Evolutionary conservation across 441 rosid genomes (phyloP).

Genomic region (Metrosideros polymorpha): DNA sequence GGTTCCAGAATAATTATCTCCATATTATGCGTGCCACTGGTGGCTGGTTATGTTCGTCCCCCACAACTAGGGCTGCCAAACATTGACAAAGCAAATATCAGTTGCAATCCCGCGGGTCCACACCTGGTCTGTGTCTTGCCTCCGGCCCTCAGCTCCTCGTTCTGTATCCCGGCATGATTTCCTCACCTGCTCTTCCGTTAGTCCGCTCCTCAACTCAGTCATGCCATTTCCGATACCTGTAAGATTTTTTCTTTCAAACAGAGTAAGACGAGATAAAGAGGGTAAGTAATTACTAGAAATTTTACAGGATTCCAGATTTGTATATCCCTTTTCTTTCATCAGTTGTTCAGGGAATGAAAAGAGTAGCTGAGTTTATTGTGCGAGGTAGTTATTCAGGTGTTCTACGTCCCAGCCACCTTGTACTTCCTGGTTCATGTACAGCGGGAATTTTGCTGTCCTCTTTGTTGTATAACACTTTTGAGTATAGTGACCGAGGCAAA

Average conservation of each 20-base stretch:
- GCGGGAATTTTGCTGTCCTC: background rate
- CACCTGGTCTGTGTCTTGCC: constrained; percentile 92
- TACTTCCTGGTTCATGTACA: background rate
- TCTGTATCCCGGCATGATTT: constrained; percentile 51
- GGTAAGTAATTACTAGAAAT: background rate
- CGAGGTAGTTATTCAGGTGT: background rate
- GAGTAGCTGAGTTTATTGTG: background rate
- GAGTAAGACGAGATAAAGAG: background rate
- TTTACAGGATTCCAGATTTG: background rate
- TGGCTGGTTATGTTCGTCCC: constrained; percentile 88
- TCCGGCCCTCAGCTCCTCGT: constrained; percentile 80
- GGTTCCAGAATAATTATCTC: constrained; percentile 85
- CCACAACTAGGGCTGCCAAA: constrained; percentile 74
- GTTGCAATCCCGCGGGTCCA: constrained; percentile 87
- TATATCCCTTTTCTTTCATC: background rate
- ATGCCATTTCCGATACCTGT: background rate
- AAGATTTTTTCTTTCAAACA: background rate
- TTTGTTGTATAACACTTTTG: background rate
- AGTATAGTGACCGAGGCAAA: background rate
- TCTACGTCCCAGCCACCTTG: background rate
- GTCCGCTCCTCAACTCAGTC: background rate
- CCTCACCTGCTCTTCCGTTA: background rate
- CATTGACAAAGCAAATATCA: constrained; percentile 57
- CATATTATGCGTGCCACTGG: constrained; percentile 71
- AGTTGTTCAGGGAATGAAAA: background rate